Evolutionary conservation across 805 yeast genomes (phyloP).

Genomic region (Candida endomychidarum): DNA sequence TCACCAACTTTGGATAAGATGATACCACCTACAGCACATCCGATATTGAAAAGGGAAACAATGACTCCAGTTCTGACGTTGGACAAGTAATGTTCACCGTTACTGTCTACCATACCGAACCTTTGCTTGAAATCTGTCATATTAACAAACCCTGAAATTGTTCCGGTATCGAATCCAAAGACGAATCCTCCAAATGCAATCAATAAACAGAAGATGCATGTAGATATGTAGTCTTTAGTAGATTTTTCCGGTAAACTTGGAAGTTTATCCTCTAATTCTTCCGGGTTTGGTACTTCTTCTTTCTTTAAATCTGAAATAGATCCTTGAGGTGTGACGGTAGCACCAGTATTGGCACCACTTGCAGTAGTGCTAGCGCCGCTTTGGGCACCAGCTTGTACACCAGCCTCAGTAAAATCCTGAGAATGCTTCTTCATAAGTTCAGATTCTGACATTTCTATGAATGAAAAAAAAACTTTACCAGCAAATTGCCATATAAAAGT

Average conservation of each 20-base stretch:
- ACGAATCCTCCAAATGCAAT: conserved; percentile 78
- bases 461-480: neutral
- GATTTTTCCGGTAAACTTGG: conserved; percentile 28
- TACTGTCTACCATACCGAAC: conserved; percentile 47
- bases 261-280: conserved; percentile 3
- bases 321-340: conserved; percentile 10
- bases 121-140: conserved; percentile 55
- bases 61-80: conserved; percentile 52
- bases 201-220: conserved; percentile 46
- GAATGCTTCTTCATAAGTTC: too few relatives aligned
- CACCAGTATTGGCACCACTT: neutral
- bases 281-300: conserved; percentile 10
- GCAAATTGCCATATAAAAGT: neutral
- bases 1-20: conserved; percentile 59
- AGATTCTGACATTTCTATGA: neutral
- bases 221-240: conserved; percentile 31
- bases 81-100: conserved; percentile 45
- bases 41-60: conserved; percentile 60
- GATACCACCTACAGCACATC: conserved; percentile 74
- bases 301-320: conserved; percentile 13
- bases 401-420: too few relatives aligned
- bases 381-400: too few relatives aligned
- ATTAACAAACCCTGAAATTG: conserved; percentile 69
- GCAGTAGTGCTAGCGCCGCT: neutral
- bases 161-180: conserved; percentile 79